Evolutionary conservation across 805 yeast species (phyloP).

Genomic region (Pichia californica): DNA sequence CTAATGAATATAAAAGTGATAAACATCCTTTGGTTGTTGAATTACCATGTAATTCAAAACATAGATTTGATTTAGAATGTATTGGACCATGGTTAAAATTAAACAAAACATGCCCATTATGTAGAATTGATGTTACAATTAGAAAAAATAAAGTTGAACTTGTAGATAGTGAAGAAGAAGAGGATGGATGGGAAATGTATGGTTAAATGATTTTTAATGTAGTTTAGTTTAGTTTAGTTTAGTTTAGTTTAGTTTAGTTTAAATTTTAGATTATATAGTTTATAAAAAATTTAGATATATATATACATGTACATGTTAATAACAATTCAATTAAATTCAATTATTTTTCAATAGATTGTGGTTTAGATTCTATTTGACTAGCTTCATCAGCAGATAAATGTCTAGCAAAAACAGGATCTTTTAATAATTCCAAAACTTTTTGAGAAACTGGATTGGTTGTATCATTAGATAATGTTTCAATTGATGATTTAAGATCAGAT

Average conservation of each 20-base stretch:
- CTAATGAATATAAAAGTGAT: conserved; percentile 63
- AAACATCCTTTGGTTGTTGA: conserved; percentile 72
- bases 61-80: conserved; percentile 83
- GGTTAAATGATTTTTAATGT: conserved; percentile 35
- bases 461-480: conserved; percentile 21
- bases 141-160: conserved; percentile 34
- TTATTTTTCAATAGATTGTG: conserved; percentile 2
- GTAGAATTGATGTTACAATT: conserved; percentile 64
- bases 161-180: conserved; percentile 50
- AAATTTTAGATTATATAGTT: too few species aligned
- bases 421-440: conserved; percentile 65
- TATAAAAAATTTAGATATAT: too few species aligned
- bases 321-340: too few species aligned
- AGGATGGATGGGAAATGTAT: conserved; percentile 75
- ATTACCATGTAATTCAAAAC: conserved; percentile 61
- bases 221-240: neutral
- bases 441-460: conserved; percentile 42
- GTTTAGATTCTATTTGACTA: conserved; percentile 13
- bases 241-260: neutral
- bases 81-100: conserved; percentile 82
- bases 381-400: conserved; percentile 32
- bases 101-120: conserved; percentile 77
- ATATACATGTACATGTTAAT: too few species aligned
- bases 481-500: conserved; percentile 19
- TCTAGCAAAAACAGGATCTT: conserved; percentile 64